phyloP scores from a whole-genome alignment of 768 basidiomycete genomes.

The Trametes punicea region DNA sequence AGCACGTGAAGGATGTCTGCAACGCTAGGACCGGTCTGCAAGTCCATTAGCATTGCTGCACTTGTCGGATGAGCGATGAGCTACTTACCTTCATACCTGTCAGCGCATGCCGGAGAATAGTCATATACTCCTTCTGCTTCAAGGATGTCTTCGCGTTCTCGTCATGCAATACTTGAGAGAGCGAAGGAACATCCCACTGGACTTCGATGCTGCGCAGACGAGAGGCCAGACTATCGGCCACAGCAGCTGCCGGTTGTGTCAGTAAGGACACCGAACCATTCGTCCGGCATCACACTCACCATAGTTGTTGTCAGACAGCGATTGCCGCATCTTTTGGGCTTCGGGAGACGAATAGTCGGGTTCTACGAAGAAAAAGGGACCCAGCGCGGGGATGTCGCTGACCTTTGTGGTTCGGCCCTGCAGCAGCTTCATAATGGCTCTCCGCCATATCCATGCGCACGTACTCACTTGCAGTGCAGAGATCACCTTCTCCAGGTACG shows the following conservation, averaged over 20 bases:
- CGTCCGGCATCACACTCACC: constrained; percentile 41
- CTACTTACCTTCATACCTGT: constrained; percentile 78
- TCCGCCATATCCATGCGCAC: background rate
- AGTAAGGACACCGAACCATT: background rate
- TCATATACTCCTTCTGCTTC: constrained; percentile 60
- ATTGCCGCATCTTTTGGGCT: constrained; percentile 50
- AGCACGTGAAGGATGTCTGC: constrained; percentile 31
- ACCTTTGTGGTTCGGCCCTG: constrained; percentile 72
- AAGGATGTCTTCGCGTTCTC: constrained; percentile 40
- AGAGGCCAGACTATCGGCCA: constrained; percentile 32
- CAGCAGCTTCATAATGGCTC: background rate
- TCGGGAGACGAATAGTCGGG: constrained; percentile 57
- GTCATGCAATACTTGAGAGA: constrained; percentile 41
- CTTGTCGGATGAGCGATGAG: background rate
- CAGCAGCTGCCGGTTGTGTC: constrained; percentile 27
- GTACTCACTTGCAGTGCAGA: constrained; percentile 51
- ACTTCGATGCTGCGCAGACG: constrained; percentile 30
- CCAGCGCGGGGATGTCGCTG: constrained; percentile 63
- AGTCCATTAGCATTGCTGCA: background rate
- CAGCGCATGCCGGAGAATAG: constrained; percentile 68
- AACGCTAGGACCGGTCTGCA: constrained; percentile 32
- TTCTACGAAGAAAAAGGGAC: constrained; percentile 75
- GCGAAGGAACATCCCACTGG: constrained; percentile 37
- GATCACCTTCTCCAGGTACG: constrained; percentile 65
- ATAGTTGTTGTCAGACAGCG: constrained; percentile 41